Evolutionary conservation across 306 rosid genomes (phyloP), one percentile per base, ranked within the genome.

Genomic region (Trifolium dubium): DNA sequence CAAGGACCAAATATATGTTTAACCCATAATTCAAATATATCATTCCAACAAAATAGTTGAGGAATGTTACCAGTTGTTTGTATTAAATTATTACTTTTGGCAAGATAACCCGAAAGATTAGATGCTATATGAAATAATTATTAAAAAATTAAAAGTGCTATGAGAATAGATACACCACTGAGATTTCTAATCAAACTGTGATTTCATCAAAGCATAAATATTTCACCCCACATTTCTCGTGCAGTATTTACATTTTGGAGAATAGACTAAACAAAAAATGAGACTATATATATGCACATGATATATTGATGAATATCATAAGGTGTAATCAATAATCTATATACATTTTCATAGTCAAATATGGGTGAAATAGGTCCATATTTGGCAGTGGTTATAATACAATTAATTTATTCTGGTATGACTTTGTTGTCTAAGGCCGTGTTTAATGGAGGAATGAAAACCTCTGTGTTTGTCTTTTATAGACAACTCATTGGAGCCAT

Each of bases 361-460:
- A 67, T 86, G 92, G 83, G 75, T 77, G 84, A 71, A 19, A 55
- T 75, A 61, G 83, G 79, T 60, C 86, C 96, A 62, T 89, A 85
- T 61, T 71, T 89, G 29, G 87, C 78, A 50, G 80, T 78, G 75
- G 10, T 87, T 64, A 32, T 79, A 15, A 66, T 79, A 15, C 96
- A 87, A 72, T 11, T 80, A 10, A 84, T 85, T 63, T 87, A 63
- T 66, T 65, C 92, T 0, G 89, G 89, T 10, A 69, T 86, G 82
- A 79, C 80, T 47, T 71, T 88, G 74, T 59, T 90, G 56, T 76
- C 89, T 3, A 90, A 88, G 67, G 86, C 96, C 0, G 92, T 66
- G 28, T 79, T 90, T 10, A 85, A 86, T 12, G 67, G 28, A 0
- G 92, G 92, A 34, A 85, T 81, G 86, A 85, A 80, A 41, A 62